Evolutionary conservation across 106 monocot species (phyloP), one percentile per base, ranked within the genome.

Genomic region (Xerophyta viscosa): DNA sequence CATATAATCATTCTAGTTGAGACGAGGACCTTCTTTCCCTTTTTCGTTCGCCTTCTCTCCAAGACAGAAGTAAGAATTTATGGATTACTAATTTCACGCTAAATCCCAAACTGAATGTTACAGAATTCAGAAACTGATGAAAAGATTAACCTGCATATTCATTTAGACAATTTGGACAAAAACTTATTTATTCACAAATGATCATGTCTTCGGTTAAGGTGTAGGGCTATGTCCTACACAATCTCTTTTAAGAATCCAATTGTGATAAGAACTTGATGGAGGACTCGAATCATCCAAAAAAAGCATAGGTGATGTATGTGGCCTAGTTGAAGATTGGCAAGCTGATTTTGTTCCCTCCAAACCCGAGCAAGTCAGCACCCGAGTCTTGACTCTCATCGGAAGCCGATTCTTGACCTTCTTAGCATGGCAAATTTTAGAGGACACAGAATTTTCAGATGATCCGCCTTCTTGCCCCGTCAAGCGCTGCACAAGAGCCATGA

Each of bases 401-500:
- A 58, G 42, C 3, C 24, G 50, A 8, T 26, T 28, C 25, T 22
- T 50, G 20, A 21, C 57, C 26, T 20, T 24, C 53, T 54, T 12
- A 21, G 6, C 2, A 13, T 48, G 14, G 37, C 3, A 2, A 48
- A n/a, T n/a, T n/a, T 8, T 17, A 23, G 23, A 12, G 0, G 26
- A 37, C n/a, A 4, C 9, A 24, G 2, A 1, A 20, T 13, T 11
- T 12, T 10, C n/a, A 15, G 44, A 30, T 41, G 29, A n/a, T 17
- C 14, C 14, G 0, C 8, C 42, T n/a, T n/a, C n/a, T n/a, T n/a
- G 37, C 20, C 82, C 77, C 1, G 82, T 77, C 50, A 82, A 72
- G 19, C 77, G 72, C 52, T 82, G 82, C 50, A 77, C 82, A 14
- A 77, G 26, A 10, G 60, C 52, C 82, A 73, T 69, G 73, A 82